A percentile compares a stretch with the other conserved stretches of the same genome.
phyloP scores from a whole-genome alignment of 805 yeast genomes.

The Wickerhamomyces alni region DNA sequence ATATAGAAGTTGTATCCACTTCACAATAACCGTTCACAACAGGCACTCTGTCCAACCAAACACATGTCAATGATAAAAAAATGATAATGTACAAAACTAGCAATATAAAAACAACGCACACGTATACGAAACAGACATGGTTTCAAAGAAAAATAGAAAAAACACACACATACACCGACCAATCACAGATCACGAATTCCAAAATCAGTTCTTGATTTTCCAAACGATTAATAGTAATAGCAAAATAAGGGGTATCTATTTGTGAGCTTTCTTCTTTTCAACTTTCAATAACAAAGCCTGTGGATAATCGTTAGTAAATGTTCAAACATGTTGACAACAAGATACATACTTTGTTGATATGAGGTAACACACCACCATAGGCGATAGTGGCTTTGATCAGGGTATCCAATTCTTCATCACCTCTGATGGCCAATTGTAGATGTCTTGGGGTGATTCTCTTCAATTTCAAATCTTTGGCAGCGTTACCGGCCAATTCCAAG shows the following conservation, averaged over 20 bases:
- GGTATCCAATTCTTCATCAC: slow-evolving; percentile 95
- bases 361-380: slow-evolving; percentile 95
- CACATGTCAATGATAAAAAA: too few relatives aligned
- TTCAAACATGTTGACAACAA: background rate
- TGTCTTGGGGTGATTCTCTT: slow-evolving; percentile 98
- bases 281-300: slow-evolving; percentile 22
- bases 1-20: slow-evolving; percentile 1
- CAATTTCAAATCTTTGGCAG: slow-evolving; percentile 91
- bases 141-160: too few relatives aligned
- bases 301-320: slow-evolving; percentile 8
- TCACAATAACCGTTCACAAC: background rate
- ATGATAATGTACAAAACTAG: background rate
- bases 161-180: too few relatives aligned
- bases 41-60: background rate
- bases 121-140: too few relatives aligned
- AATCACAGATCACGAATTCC: too few relatives aligned
- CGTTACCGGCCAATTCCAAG: slow-evolving; percentile 95
- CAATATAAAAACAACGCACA: background rate
- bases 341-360: slow-evolving; percentile 23
- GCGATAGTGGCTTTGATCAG: slow-evolving; percentile 94
- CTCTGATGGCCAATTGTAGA: slow-evolving; percentile 93
- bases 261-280: slow-evolving; percentile 20
- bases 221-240: too few relatives aligned
- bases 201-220: too few relatives aligned
- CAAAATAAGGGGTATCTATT: slow-evolving; percentile 3